These are phyloP conservation scores for Sanghuangporus weigelae DNA, from an alignment of 1,284 basidiomycete genomes.

Conservation along the genomic window DNA sequence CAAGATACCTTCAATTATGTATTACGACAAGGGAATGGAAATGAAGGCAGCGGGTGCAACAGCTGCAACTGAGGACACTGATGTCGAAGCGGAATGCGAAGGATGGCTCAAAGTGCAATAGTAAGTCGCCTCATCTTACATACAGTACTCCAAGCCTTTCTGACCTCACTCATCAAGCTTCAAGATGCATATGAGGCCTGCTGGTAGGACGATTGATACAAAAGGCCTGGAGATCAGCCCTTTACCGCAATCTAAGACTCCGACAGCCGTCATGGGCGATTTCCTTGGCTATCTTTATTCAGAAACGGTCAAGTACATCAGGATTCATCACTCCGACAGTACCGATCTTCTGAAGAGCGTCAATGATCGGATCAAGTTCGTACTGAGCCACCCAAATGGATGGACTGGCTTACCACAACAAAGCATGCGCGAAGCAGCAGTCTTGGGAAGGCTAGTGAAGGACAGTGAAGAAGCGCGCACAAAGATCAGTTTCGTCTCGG, in stretches of 20 bases:
- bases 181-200: conserved; percentile 70
- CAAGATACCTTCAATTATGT: conserved; percentile 72
- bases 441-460: conserved; percentile 59
- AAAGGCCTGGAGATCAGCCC: conserved; percentile 68
- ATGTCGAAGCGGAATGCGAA: conserved; percentile 64
- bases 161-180: conserved; percentile 37
- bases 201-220: conserved; percentile 70
- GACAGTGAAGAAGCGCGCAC: conserved; percentile 64
- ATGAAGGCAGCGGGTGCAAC: conserved; percentile 73
- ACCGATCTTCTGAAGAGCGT: conserved; percentile 50
- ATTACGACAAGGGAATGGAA: conserved; percentile 55
- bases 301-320: conserved; percentile 66
- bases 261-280: conserved; percentile 71
- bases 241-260: conserved; percentile 54
- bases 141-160: background rate
- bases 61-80: conserved; percentile 51
- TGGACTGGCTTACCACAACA: conserved; percentile 78
- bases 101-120: conserved; percentile 67
- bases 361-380: conserved; percentile 49
- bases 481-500: conserved; percentile 69
- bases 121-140: conserved; percentile 35
- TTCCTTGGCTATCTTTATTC: conserved; percentile 67
- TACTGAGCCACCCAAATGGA: conserved; percentile 72
- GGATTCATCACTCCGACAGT: conserved; percentile 68
- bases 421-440: conserved; percentile 65